A percentile compares a stretch with the other conserved stretches of the same genome.
phyloP scores from a whole-genome alignment of 805 yeast species.

The Hanseniaspora singularis region DNA sequence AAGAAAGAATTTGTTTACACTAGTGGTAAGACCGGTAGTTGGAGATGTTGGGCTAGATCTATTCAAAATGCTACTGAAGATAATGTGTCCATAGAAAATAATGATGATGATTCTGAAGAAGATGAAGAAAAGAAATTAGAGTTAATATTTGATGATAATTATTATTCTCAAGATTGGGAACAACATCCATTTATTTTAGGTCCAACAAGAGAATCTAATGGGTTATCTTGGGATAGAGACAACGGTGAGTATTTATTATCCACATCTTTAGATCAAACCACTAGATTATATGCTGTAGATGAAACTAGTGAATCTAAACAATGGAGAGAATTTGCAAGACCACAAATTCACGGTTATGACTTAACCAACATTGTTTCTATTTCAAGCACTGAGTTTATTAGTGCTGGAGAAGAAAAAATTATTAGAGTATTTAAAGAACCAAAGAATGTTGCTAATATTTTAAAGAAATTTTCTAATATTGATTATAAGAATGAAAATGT shows the following conservation, averaged over 20 bases:
- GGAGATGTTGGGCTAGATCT: slow-evolving; percentile 55
- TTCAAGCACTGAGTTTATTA: slow-evolving; percentile 52
- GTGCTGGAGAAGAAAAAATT: slow-evolving; percentile 94
- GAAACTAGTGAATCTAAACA: slow-evolving; percentile 30
- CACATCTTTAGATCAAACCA: slow-evolving; percentile 88
- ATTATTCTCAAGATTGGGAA: slow-evolving; percentile 13
- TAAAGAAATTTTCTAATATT: slow-evolving; percentile 44
- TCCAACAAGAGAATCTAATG: slow-evolving; percentile 61
- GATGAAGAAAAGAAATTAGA: slow-evolving; percentile 23
- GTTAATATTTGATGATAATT: slow-evolving; percentile 10
- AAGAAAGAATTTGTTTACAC: slow-evolving; percentile 49
- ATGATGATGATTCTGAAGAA: slow-evolving; percentile 1
- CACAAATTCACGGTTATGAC: slow-evolving; percentile 97
- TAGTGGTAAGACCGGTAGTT: slow-evolving; percentile 85
- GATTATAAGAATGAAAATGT: slow-evolving; percentile 29
- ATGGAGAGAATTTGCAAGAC: slow-evolving; percentile 92
- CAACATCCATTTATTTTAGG: slow-evolving; percentile 55
- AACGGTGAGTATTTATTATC: slow-evolving; percentile 53
- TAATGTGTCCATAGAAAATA: not conserved
- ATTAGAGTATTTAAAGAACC: slow-evolving; percentile 85
- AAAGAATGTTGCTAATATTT: slow-evolving; percentile 52
- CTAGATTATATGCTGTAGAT: slow-evolving; percentile 53
- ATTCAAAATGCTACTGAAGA: slow-evolving; percentile 28
- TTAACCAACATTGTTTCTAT: slow-evolving; percentile 70
- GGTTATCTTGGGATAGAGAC: slow-evolving; percentile 56